Base-by-base conservation (phyloP, 2,329 filamentous ascomycete genomes). In the Apiospora aurea region DNA sequence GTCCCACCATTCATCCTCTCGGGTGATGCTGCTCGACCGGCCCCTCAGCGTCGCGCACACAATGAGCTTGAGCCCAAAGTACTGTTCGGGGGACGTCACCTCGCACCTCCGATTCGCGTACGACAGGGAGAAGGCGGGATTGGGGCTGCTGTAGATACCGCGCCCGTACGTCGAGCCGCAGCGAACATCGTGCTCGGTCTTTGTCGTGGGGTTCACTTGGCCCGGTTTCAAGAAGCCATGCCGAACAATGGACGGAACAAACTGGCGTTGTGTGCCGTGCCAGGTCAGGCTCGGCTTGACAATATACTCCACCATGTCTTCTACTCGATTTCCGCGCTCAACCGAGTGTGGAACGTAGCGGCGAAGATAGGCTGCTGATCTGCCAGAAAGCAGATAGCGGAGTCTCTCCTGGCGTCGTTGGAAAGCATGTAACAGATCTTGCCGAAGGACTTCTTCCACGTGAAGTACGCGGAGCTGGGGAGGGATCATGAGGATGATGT, bases 21-120 rank as follows among this genome's bases (percentile, higher is more conserved):
- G 73, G 4, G 72, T 74, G 29, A 85, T 75, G 7, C 72, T n/a
- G 4, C 79, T 74, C 0, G 81, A 73, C 1, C 83, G 78, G 2
- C 84, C 85, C 84, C 87, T 86, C 57, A 87, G 71, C 4, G 81
- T 83, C 0, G 84, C 85, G 75, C 84, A 87, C 10, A 85, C 82
- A 26, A 86, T 75, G 4, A 87, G 76, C 67, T 85, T 82, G 67
- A 84, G 73, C 2, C 83, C 82, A 44, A 80, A 81, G 43, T 82
- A 79, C 34, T 81, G 74, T 18, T 77, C 75, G 0, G 77, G 67
- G 21, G 77, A 75, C 1, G 80, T 83, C 44, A 73, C 74, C 67
- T 78, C 77, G 44, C 75, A 77, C n/a, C 74, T 72, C n/a, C 73
- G 72, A 14, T 76, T 76, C 18, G 80, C 77, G 74, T 84, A 86